A percentile compares a stretch with the other conserved stretches of the same genome.
These are phyloP conservation scores for Leccinellum luteum DNA, from an alignment of 768 basidiomycete genomes.

Conservation along the genomic window DNA sequence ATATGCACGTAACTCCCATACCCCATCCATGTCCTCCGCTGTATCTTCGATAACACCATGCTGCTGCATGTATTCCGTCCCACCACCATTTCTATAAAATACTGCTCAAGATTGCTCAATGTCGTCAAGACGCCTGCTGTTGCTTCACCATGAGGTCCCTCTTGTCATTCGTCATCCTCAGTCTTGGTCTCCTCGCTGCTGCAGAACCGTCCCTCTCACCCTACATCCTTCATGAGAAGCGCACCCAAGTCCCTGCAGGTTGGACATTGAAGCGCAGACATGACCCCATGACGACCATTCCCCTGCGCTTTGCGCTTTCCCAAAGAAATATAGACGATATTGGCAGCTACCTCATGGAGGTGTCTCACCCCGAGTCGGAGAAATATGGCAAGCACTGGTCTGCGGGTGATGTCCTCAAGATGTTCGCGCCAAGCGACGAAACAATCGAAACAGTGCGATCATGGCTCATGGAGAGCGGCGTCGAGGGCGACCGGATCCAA, in stretches of 20 bases:
- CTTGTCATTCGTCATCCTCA: slow-evolving; percentile 11
- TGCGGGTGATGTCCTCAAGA: slow-evolving; percentile 22
- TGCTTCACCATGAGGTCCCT: slow-evolving; percentile 15
- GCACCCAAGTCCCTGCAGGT: slow-evolving; percentile 31
- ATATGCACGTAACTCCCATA: slow-evolving; percentile 4
- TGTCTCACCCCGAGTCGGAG: slow-evolving; percentile 33
- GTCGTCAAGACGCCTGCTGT: slow-evolving; percentile 3
- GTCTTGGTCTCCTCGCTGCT: slow-evolving; percentile 18
- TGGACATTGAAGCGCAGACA: slow-evolving; percentile 41
- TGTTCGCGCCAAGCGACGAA: slow-evolving; percentile 29
- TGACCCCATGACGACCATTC: slow-evolving; percentile 26
- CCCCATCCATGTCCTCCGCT: neutral
- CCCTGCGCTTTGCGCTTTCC: slow-evolving; percentile 31
- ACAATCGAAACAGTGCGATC: slow-evolving; percentile 23
- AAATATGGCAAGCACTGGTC: slow-evolving; percentile 36
- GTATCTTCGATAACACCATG: slow-evolving; percentile 7
- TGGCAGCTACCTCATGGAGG: slow-evolving; percentile 29
- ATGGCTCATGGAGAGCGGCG: slow-evolving; percentile 29
- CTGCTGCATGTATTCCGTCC: slow-evolving; percentile 4
- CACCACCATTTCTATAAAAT: slow-evolving; percentile 14
- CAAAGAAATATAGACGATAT: slow-evolving; percentile 32
- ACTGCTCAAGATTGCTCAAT: neutral
- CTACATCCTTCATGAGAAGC: slow-evolving; percentile 40
- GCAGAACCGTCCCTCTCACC: slow-evolving; percentile 16
- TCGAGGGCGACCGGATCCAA: slow-evolving; percentile 22